Conservation (phyloP, 257 asterid genomes). For the Catharanthus roseus region DNA sequence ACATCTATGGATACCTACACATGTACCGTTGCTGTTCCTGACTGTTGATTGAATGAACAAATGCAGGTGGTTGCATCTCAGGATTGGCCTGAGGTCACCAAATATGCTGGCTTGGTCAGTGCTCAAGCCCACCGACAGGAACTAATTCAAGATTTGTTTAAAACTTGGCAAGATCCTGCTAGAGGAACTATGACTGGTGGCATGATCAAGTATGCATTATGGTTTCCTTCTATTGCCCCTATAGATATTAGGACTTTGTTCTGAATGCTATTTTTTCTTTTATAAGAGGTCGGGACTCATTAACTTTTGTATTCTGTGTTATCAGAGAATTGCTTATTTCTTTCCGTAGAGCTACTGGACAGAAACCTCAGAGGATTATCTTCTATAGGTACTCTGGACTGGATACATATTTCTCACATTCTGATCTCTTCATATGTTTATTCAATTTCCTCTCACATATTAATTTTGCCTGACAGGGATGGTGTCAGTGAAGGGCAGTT, state of each 20-base stretch:
- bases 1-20: background rate
- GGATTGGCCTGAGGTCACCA: conserved; percentile 96
- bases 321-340: conserved; percentile 83
- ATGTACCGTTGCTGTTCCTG: background rate
- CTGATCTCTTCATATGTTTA: background rate
- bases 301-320: background rate
- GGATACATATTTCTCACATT: background rate
- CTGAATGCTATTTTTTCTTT: background rate
- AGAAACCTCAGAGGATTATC: conserved; percentile 77
- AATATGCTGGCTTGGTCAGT: conserved; percentile 92
- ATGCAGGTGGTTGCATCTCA: conserved; percentile 97
- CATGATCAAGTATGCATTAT: conserved; percentile 67
- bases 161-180: conserved; percentile 81
- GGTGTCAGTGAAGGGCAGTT: conserved; percentile 98
- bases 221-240: background rate
- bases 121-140: conserved; percentile 98
- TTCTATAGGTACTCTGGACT: conserved; percentile 60
- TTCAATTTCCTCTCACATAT: conserved; percentile 5
- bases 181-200: conserved; percentile 83
- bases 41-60: conserved; percentile 12
- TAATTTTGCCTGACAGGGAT: conserved; percentile 42
- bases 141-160: conserved; percentile 81
- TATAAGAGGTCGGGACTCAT: background rate
- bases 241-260: background rate
- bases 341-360: conserved; percentile 85